Evolutionary conservation across 331 rosid genomes (phyloP).

Genomic region (Erythrophleum ivorense): DNA sequence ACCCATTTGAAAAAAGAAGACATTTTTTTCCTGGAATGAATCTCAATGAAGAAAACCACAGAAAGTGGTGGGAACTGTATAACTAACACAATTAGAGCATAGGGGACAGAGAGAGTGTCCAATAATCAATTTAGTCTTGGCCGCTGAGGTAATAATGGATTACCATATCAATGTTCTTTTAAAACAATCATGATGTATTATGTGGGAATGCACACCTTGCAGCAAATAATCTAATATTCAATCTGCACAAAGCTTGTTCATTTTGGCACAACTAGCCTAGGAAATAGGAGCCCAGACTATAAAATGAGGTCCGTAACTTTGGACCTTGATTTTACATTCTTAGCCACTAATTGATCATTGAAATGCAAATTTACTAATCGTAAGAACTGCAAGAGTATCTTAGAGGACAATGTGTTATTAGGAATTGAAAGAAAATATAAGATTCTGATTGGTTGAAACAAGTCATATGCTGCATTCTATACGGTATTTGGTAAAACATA

Average conservation of each 20-base stretch:
- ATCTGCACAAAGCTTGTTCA: constrained; percentile 24
- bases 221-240: constrained; percentile 38
- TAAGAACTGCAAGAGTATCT: background rate
- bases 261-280: constrained; percentile 7
- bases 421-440: constrained; percentile 16
- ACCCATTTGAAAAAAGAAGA: constrained; percentile 36
- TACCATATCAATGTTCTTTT: background rate
- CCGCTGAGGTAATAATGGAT: background rate
- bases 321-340: constrained; percentile 24
- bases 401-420: constrained; percentile 21
- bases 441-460: constrained; percentile 46
- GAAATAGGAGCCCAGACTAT: constrained; percentile 21
- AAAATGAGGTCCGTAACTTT: constrained; percentile 45
- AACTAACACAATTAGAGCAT: constrained; percentile 27
- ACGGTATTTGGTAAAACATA: constrained; percentile 39
- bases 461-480: constrained; percentile 53
- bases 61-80: background rate
- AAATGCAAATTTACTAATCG: constrained; percentile 7
- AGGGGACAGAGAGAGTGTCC: constrained; percentile 4
- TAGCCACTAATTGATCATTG: constrained; percentile 20
- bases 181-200: constrained; percentile 34
- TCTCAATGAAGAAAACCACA: background rate
- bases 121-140: background rate
- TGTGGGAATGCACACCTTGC: constrained; percentile 40
- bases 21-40: background rate